phyloP scores from a whole-genome alignment of 352 stramenopile species.

The Phytophthora cryptogea region DNA sequence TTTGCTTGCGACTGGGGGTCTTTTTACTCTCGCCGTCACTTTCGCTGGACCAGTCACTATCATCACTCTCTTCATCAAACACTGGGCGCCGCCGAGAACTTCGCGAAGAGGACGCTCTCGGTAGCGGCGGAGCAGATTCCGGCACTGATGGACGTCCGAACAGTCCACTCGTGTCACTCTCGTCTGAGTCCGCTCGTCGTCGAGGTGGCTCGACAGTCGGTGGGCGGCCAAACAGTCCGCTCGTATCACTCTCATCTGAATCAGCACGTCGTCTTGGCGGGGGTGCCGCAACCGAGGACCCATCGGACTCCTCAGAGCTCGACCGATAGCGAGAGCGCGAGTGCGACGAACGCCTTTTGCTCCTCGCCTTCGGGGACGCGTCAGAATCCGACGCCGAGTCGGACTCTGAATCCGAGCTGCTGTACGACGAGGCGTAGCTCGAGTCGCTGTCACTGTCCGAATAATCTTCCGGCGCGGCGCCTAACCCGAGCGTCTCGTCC shows the following conservation, averaged over 20 bases:
- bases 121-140: slow-evolving; percentile 21
- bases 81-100: slow-evolving; percentile 37
- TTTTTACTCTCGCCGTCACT: slow-evolving; percentile 37
- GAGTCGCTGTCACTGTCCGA: slow-evolving; percentile 60
- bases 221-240: slow-evolving; percentile 55
- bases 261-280: slow-evolving; percentile 27
- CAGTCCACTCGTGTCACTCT: slow-evolving; percentile 60
- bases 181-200: slow-evolving; percentile 46
- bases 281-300: slow-evolving; percentile 30
- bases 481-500: slow-evolving; percentile 81
- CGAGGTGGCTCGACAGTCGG: slow-evolving; percentile 12
- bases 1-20: slow-evolving; percentile 24
- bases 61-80: slow-evolving; percentile 48
- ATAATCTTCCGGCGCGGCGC: slow-evolving; percentile 64
- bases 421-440: slow-evolving; percentile 67
- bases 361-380: slow-evolving; percentile 12
- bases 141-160: slow-evolving; percentile 47
- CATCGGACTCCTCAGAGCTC: slow-evolving; percentile 48
- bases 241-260: slow-evolving; percentile 66
- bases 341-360: slow-evolving; percentile 25
- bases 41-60: slow-evolving; percentile 61
- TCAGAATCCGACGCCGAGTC: slow-evolving; percentile 38
- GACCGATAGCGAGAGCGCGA: slow-evolving; percentile 27
- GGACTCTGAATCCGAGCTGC: slow-evolving; percentile 60
- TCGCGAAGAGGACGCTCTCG: slow-evolving; percentile 15